Evolutionary conservation across 2,329 filamentous ascomycete species (phyloP).

Genomic region (Sclerotinia trifoliorum): DNA sequence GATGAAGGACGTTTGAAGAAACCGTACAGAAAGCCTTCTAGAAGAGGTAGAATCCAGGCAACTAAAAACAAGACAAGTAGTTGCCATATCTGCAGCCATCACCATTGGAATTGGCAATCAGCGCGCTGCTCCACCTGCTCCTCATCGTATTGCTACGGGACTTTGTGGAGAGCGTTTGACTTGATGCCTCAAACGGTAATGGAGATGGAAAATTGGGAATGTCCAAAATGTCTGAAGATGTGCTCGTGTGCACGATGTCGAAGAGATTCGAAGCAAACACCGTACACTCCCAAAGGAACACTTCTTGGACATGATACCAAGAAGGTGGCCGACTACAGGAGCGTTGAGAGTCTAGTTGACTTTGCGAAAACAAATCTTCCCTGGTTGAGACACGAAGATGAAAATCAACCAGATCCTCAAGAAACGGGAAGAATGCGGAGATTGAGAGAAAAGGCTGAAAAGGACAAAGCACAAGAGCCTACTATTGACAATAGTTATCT

Average conservation of each 20-base stretch:
- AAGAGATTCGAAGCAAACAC: slow-evolving; percentile 61
- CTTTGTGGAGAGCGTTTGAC: slow-evolving; percentile 87
- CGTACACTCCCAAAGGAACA: slow-evolving; percentile 85
- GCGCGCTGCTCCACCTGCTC: slow-evolving; percentile 76
- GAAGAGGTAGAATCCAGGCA: slow-evolving; percentile 44
- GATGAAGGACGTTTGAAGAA: slow-evolving; percentile 62
- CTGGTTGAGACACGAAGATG: slow-evolving; percentile 68
- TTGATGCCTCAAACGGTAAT: slow-evolving; percentile 80
- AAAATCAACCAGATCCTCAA: slow-evolving; percentile 44
- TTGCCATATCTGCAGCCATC: slow-evolving; percentile 82
- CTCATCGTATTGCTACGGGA: slow-evolving; percentile 87
- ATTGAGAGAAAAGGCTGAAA: slow-evolving; percentile 40
- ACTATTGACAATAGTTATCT: slow-evolving; percentile 32
- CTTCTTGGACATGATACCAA: slow-evolving; percentile 88
- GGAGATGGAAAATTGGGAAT: slow-evolving; percentile 80
- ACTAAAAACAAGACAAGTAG: slow-evolving; percentile 50
- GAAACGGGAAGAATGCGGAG: slow-evolving; percentile 43
- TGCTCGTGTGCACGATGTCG: slow-evolving; percentile 85
- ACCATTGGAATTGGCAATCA: slow-evolving; percentile 81
- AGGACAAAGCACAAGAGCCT: slow-evolving; percentile 36
- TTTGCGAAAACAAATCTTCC: slow-evolving; percentile 84
- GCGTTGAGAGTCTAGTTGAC: slow-evolving; percentile 85
- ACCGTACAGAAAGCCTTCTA: slow-evolving; percentile 44
- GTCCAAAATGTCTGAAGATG: slow-evolving; percentile 79
- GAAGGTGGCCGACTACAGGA: slow-evolving; percentile 85